Evolutionary conservation across 177 flowering plant species (phyloP).

Genomic region (Vitis hybrid): DNA sequence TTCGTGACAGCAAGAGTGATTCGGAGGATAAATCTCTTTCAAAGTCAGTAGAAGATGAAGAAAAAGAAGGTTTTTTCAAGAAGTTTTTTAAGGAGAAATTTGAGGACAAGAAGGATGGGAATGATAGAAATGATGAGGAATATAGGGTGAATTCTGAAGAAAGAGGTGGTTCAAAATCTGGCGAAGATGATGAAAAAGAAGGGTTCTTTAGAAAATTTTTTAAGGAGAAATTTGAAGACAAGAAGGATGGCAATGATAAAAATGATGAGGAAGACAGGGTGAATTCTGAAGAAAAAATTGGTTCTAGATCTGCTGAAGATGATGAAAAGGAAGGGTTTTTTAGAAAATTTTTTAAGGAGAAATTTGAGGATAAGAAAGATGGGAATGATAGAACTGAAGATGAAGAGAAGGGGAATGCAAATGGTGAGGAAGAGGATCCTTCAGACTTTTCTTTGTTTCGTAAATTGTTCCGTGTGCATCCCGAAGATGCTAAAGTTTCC

Average conservation of each 20-base stretch:
- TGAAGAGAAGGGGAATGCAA: conserved; percentile 30
- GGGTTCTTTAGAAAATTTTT: conserved; percentile 84
- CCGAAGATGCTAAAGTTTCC: conserved; percentile 63
- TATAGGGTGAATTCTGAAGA: conserved; percentile 22
- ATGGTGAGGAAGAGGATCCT: conserved; percentile 77
- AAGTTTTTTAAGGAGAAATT: conserved; percentile 62
- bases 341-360: conserved; percentile 77
- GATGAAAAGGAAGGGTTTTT: conserved; percentile 93
- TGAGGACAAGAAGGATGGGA: conserved; percentile 58
- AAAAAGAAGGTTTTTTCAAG: conserved; percentile 60
- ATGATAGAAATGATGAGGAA: conserved; percentile 30
- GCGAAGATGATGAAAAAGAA: conserved; percentile 82
- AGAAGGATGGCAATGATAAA: conserved; percentile 60
- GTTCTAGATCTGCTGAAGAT: conserved; percentile 50
- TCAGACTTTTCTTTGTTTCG: conserved; percentile 83
- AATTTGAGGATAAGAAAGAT: conserved; percentile 80
- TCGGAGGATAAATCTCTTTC: conserved; percentile 49
- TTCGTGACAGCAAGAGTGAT: conserved; percentile 82
- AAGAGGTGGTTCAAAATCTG: conserved; percentile 28
- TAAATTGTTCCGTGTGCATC: conserved; percentile 86
- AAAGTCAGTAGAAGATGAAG: conserved; percentile 47
- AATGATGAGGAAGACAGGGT: conserved; percentile 32
- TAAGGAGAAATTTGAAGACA: conserved; percentile 83
- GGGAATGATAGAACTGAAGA: conserved; percentile 46
- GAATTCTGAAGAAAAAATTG: conserved; percentile 23